These are phyloP conservation scores for Pleurotus salmoneostramineus DNA, from an alignment of 768 basidiomycete species.

Conservation along the genomic window DNA sequence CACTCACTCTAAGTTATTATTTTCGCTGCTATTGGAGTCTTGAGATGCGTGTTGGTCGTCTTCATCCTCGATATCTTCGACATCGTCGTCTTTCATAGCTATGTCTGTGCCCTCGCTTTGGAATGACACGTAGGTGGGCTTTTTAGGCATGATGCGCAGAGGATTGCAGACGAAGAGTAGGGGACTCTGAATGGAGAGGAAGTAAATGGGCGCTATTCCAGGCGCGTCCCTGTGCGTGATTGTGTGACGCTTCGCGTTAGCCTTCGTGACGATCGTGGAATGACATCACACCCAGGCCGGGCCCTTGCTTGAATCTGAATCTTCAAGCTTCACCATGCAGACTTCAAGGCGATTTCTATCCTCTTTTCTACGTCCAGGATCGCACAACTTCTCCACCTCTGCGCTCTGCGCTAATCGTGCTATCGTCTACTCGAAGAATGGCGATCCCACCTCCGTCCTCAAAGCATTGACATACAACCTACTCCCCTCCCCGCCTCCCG, in stretches of 20 bases:
- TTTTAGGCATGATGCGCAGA: not conserved
- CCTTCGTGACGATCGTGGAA: not conserved
- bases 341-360: not conserved
- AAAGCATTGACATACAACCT: constrained; percentile 45
- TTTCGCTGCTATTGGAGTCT: constrained; percentile 4
- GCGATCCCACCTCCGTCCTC: constrained; percentile 62
- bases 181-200: not conserved
- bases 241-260: not conserved
- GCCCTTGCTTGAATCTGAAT: not conserved
- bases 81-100: not conserved
- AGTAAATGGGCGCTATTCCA: not conserved
- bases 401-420: constrained; percentile 45
- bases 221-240: not conserved
- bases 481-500: constrained; percentile 49
- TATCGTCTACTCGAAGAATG: constrained; percentile 57
- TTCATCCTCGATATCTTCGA: not conserved
- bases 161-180: not conserved
- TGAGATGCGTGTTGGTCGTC: not conserved
- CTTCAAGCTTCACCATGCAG: not conserved
- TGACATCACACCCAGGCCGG: not conserved
- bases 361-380: not conserved
- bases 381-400: constrained; percentile 24
- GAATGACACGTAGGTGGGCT: not conserved
- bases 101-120: not conserved
- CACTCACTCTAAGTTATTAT: not conserved